Evolutionary conservation across 2,329 filamentous ascomycete species (phyloP), one percentile per base, ranked within the genome.

Genomic region (Bipolaris gigantea): DNA sequence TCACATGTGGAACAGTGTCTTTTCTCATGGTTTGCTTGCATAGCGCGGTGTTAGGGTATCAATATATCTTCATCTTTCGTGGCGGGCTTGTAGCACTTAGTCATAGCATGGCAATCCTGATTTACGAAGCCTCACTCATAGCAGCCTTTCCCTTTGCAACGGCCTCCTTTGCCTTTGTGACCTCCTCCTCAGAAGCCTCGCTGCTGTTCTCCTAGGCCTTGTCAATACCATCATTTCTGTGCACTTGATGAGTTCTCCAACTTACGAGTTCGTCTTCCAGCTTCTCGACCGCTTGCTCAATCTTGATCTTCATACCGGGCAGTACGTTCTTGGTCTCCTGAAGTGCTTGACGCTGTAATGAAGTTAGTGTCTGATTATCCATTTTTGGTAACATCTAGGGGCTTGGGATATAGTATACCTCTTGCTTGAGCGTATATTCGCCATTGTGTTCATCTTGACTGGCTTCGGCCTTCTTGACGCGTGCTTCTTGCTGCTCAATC

Each of bases 281-380:
- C 70, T 87, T 90, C 53, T 83, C 79, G 36, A 92, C 78, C 1
- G 91, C 88, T 51, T 88, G 85, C 41, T 75, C 76, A 64, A 97
- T 91, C 68, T 90, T 88, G 68, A 84, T 73, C 65, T 83, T 83
- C 61, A 97, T 77, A 1, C 85, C 85, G 2, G 82, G 87, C 65
- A 97, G 89, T 25, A 97, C 85, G 51, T 86, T 89, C 72, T 89
- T 89, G 8, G 94, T 97, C 77, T 99, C 90, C 61, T 92, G 86
- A n/a, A 92, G 79, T 19, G 89, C 92, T 79, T 85, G 83, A 77
- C 84, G 83, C 92, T 96, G 40, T 16, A 11, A 21, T 11, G 9
- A 38, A 15, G 34, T 62, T 42, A 65, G 49, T 23, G 53, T 39
- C 16, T 48, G 38, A n/a, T 41, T 34, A n/a, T 27, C 9, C 35